Evolutionary conservation across 345 rosid species (phyloP).

Genomic region (Lepidium aucheri): DNA sequence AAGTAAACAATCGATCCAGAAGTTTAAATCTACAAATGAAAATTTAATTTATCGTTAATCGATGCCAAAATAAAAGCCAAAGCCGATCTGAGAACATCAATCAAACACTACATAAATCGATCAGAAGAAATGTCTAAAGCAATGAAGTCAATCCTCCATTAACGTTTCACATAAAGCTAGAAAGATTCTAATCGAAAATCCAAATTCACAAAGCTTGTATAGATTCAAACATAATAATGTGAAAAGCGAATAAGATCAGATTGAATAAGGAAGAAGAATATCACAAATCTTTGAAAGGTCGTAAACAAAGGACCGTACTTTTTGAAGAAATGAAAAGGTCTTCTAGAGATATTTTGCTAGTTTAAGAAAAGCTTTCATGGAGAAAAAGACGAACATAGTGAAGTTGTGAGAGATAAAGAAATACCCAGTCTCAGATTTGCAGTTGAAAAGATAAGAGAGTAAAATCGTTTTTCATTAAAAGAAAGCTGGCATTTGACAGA

Average conservation of each 20-base stretch:
- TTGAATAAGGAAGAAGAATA: neutral
- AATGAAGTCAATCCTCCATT: neutral
- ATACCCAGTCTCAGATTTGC: no score
- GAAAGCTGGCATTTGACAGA: no score
- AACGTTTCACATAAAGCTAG: neutral
- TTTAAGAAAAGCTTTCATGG: conserved; percentile 5
- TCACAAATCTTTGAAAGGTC: conserved; percentile 12
- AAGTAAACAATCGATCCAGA: neutral
- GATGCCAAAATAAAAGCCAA: neutral
- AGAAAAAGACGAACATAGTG: conserved; percentile 12
- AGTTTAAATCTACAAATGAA: neutral
- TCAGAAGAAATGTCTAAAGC: neutral
- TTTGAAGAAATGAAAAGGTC: neutral
- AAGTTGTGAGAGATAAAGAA: neutral
- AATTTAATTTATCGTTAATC: no score
- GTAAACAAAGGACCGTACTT: neutral
- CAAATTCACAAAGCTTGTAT: neutral
- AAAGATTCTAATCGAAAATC: neutral
- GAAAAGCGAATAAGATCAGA: neutral
- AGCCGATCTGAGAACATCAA: conserved; percentile 15
- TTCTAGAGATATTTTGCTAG: no score
- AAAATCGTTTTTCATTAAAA: no score
- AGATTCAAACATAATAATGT: conserved; percentile 8
- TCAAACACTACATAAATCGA: neutral
- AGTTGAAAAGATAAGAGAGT: no score